Conservation (phyloP, 179 eudicot genomes). For the Nepenthes alata region DNA sequence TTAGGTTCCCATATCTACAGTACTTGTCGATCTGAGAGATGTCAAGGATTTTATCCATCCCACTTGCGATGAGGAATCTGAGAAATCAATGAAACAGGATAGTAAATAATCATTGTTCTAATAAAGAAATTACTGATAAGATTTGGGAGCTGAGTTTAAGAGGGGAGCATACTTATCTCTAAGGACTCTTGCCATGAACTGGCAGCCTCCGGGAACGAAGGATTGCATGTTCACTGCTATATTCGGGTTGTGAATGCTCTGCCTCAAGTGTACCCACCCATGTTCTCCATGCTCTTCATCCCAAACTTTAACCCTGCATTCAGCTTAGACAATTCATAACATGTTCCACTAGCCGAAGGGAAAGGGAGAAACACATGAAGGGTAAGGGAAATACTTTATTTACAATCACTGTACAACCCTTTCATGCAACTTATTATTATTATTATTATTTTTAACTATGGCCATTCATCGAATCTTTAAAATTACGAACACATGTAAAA, state of each 20-base stretch:
- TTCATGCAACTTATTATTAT: no score
- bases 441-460: no score
- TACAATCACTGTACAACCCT: not conserved
- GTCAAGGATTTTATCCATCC: slow-evolving; percentile 43
- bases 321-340: not conserved
- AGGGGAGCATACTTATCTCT: slow-evolving; percentile 37
- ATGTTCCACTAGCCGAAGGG: not conserved
- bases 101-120: not conserved
- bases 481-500: no score
- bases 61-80: slow-evolving; percentile 69
- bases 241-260: slow-evolving; percentile 87
- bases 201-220: slow-evolving; percentile 57
- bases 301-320: slow-evolving; percentile 54
- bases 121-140: not conserved
- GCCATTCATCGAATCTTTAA: no score
- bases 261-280: slow-evolving; percentile 84
- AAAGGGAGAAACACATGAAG: not conserved
- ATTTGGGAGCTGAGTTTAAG: no score
- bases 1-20: slow-evolving; percentile 16
- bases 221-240: slow-evolving; percentile 90
- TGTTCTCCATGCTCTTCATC: slow-evolving; percentile 43
- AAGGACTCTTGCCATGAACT: slow-evolving; percentile 39
- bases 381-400: not conserved
- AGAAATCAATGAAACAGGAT: slow-evolving; percentile 4
- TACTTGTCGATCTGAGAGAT: slow-evolving; percentile 41